Percentiles rank a stretch among this genome's conserved stretches.
phyloP scores from a whole-genome alignment of 2,329 filamentous ascomycete genomes.

The Tolypocladium cylindrosporum region DNA sequence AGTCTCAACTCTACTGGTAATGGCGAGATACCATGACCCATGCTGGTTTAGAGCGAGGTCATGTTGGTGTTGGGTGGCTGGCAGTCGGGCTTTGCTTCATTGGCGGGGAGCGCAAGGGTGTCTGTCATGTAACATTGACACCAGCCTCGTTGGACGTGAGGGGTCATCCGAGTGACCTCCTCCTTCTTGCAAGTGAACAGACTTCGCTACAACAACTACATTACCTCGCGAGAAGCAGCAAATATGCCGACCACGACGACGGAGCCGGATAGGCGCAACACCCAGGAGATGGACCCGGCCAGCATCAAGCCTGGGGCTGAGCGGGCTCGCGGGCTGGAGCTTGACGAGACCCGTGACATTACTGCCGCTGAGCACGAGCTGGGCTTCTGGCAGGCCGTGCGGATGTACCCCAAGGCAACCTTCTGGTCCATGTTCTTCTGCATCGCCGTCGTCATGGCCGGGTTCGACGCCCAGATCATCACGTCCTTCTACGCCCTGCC shows the following conservation, averaged over 20 bases:
- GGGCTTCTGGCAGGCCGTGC: constrained; percentile 28
- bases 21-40: background rate
- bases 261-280: no score
- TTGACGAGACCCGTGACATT: background rate
- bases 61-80: background rate
- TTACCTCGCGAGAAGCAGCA: background rate
- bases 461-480: constrained; percentile 55
- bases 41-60: background rate
- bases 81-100: background rate
- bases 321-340: background rate
- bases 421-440: constrained; percentile 51
- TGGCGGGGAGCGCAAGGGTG: background rate
- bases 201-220: background rate
- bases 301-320: background rate
- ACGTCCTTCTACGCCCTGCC: constrained; percentile 52
- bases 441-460: constrained; percentile 49
- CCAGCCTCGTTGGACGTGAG: background rate
- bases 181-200: background rate
- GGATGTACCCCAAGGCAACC: constrained; percentile 34
- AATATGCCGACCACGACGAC: background rate
- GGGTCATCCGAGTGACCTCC: background rate
- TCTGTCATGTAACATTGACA: background rate
- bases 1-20: background rate
- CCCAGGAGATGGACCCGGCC: no score
- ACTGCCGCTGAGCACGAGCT: constrained; percentile 25